These are phyloP conservation scores for Pterocarpus macrocarpus DNA, from an alignment of 306 rosid species.

Conservation along the genomic window DNA sequence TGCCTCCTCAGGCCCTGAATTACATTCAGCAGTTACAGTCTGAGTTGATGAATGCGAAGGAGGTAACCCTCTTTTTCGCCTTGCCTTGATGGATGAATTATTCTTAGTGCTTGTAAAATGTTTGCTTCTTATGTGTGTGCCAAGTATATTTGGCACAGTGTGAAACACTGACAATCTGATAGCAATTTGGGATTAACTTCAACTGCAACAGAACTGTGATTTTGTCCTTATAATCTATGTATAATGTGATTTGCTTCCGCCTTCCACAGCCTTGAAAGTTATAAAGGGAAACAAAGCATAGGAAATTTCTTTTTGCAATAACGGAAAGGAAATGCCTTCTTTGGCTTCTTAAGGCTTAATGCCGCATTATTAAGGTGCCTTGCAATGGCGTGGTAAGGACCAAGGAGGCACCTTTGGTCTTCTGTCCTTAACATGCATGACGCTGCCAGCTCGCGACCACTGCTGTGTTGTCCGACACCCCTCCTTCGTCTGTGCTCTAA, in stretches of 20 bases:
- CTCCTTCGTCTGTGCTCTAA: background rate
- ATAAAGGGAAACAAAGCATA: background rate
- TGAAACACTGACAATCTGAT: background rate
- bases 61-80: slow-evolving; percentile 60
- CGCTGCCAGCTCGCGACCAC: background rate
- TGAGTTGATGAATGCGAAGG: slow-evolving; percentile 64
- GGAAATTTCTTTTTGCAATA: background rate
- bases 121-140: slow-evolving; percentile 1
- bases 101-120: slow-evolving; percentile 2
- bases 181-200: background rate
- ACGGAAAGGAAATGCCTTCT: background rate
- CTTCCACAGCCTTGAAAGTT: slow-evolving; percentile 16
- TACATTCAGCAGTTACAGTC: slow-evolving; percentile 80
- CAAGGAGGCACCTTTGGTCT: background rate
- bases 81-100: slow-evolving; percentile 2
- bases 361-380: slow-evolving; percentile 17
- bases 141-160: background rate
- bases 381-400: slow-evolving; percentile 24
- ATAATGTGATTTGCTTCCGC: slow-evolving; percentile 13
- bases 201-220: background rate
- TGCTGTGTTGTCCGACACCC: slow-evolving; percentile 26
- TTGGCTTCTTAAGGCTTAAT: slow-evolving; percentile 14
- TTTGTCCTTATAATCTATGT: background rate
- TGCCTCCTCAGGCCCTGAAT: slow-evolving; percentile 79
- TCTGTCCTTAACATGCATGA: background rate